A percentile compares a stretch with the other conserved stretches of the same genome.
Conservation (phyloP, 208 protist species). For the Leptomonas pyrrhocoris region DNA sequence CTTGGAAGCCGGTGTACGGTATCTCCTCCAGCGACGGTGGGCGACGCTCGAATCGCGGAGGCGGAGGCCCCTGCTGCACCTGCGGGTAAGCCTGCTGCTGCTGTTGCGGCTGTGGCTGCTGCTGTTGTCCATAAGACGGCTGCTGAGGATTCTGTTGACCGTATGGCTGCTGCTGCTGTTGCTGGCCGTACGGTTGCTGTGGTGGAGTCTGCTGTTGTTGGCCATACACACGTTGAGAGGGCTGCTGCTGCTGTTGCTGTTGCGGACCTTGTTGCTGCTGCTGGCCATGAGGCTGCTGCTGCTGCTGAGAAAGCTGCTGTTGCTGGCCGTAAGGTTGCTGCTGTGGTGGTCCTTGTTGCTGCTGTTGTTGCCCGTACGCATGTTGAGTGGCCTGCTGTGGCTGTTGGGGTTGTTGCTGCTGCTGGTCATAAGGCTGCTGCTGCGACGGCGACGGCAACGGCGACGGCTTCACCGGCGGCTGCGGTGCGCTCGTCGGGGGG, state of each 20-base stretch:
- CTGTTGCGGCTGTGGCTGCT: slow-evolving; percentile 33
- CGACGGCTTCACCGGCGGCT: slow-evolving; percentile 5
- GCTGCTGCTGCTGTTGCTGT: too few species aligned
- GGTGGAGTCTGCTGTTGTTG: slow-evolving; percentile 23
- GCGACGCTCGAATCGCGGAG: slow-evolving; percentile 75
- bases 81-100: slow-evolving; percentile 41
- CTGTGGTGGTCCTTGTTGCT: slow-evolving; percentile 13
- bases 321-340: slow-evolving; percentile 20
- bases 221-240: too few species aligned
- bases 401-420: slow-evolving; percentile 8
- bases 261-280: too few species aligned
- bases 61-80: slow-evolving; percentile 40
- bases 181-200: slow-evolving; percentile 20
- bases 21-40: slow-evolving; percentile 71
- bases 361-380: neutral
- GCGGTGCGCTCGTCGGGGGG: neutral
- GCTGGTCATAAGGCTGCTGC: slow-evolving; percentile 20
- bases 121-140: slow-evolving; percentile 29
- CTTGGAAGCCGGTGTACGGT: slow-evolving; percentile 69
- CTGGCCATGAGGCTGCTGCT: slow-evolving; percentile 12
- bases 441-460: neutral
- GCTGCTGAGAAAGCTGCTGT: slow-evolving; percentile 21
- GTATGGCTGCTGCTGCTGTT: slow-evolving; percentile 27
- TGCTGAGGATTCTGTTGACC: slow-evolving; percentile 19
- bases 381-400: slow-evolving; percentile 21